phyloP scores from a whole-genome alignment of 2,329 filamentous ascomycete species.

The Colletotrichum sp. region DNA sequence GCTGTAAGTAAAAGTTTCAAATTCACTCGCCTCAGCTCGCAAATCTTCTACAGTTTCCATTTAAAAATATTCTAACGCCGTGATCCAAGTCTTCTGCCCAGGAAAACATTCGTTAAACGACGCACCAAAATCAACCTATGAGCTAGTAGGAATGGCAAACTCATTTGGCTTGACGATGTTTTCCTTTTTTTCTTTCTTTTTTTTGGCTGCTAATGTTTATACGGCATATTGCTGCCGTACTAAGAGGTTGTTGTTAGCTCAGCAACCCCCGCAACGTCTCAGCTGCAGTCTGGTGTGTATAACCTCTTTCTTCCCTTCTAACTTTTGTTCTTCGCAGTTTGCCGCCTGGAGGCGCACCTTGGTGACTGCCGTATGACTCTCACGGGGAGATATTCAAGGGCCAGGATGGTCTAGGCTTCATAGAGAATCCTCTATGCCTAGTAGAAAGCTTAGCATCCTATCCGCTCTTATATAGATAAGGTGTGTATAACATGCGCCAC shows the following conservation, averaged over 20 bases:
- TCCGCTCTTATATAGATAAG: no score
- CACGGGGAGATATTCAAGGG: no score
- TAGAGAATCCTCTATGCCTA: no score
- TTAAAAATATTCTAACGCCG: neutral
- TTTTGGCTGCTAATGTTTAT: neutral
- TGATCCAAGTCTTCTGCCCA: neutral
- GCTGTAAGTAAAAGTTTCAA: fast-evolving
- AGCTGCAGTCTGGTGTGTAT: neutral
- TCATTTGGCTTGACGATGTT: neutral
- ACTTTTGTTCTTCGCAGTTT: no score
- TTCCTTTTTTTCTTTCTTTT: no score
- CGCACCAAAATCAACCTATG: neutral
- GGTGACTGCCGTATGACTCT: no score
- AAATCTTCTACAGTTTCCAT: neutral
- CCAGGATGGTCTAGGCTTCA: no score
- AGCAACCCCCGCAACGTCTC: neutral
- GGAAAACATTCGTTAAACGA: neutral
- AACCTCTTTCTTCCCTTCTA: no score
- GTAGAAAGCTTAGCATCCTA: no score
- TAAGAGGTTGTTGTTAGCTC: neutral
- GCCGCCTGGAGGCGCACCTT: no score
- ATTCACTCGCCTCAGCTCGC: neutral
- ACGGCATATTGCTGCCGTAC: neutral
- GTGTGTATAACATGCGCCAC: neutral
- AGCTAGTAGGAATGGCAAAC: fast-evolving